Conservation (phyloP, 176 grass and related monocot genomes). For the Triticum timopheevii region DNA sequence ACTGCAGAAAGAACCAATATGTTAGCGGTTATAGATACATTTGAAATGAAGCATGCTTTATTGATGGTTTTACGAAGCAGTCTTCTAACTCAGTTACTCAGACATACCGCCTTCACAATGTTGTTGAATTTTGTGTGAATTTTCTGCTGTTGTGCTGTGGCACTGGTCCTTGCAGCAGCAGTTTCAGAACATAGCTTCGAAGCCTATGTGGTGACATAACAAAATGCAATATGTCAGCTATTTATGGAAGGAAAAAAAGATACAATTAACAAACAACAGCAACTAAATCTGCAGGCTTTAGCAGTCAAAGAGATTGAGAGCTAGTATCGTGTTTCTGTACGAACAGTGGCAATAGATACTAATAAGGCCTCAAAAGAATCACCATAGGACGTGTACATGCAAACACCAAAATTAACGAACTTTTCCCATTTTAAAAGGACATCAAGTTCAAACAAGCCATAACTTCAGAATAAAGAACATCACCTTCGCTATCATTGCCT, state of each 20-base stretch:
- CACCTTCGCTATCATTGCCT: slow-evolving; percentile 54
- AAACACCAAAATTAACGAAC: neutral
- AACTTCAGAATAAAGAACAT: neutral
- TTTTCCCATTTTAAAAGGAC: neutral
- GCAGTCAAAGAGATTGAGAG: neutral
- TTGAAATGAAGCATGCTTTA: too few relatives aligned
- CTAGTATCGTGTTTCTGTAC: slow-evolving; percentile 2
- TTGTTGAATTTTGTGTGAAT: too few relatives aligned
- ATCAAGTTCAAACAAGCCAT: slow-evolving; percentile 7
- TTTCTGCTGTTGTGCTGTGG: too few relatives aligned
- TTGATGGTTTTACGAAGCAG: too few relatives aligned
- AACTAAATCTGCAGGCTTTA: neutral
- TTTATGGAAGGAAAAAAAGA: neutral
- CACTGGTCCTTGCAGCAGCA: too few relatives aligned
- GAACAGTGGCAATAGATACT: neutral
- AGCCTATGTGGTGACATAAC: too few relatives aligned
- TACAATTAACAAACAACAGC: neutral
- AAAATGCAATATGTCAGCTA: too few relatives aligned
- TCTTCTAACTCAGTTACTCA: too few relatives aligned
- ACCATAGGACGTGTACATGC: neutral
- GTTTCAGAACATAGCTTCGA: too few relatives aligned
- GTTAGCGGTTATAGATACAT: too few relatives aligned
- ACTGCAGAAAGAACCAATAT: slow-evolving; percentile 27
- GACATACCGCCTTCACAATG: too few relatives aligned
- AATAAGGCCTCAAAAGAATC: neutral